Conservation (phyloP, 306 rosid species). For the Acacia crassicarpa region DNA sequence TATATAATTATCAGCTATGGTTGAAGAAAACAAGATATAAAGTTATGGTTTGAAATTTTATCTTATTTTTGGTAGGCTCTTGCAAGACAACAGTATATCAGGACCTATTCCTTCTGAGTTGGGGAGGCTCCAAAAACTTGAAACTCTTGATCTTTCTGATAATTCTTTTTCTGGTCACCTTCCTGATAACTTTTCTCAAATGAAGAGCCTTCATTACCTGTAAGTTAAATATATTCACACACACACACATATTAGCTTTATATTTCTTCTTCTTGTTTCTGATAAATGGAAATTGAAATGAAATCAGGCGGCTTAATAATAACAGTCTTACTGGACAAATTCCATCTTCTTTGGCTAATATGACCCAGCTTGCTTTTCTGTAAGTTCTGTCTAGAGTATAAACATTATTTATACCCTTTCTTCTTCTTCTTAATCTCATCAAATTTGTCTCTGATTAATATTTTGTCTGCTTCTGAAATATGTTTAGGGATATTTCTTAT, state of each 20-base stretch:
- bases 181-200: slow-evolving; percentile 61
- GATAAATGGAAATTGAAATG: slow-evolving; percentile 39
- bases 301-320: slow-evolving; percentile 77
- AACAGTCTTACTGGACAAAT: slow-evolving; percentile 75
- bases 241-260: not conserved
- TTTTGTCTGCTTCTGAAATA: slow-evolving; percentile 25
- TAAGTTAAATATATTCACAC: slow-evolving; percentile 40
- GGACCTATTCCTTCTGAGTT: slow-evolving; percentile 80
- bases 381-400: slow-evolving; percentile 36
- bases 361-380: slow-evolving; percentile 77
- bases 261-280: slow-evolving; percentile 10
- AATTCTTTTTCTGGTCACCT: slow-evolving; percentile 71
- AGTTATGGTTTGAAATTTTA: not conserved
- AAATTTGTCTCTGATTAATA: slow-evolving; percentile 12
- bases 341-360: slow-evolving; percentile 79
- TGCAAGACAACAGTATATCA: slow-evolving; percentile 78
- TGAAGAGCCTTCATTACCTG: slow-evolving; percentile 80
- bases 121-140: slow-evolving; percentile 77
- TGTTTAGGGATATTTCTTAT: slow-evolving; percentile 74
- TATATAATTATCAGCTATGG: not conserved
- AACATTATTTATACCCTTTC: not conserved
- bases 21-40: not conserved
- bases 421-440: not conserved
- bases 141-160: slow-evolving; percentile 84
- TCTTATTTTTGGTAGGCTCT: slow-evolving; percentile 50